Base-by-base conservation (phyloP, 164 flowering plant genomes). In the Tetrastigma voinierianum region DNA sequence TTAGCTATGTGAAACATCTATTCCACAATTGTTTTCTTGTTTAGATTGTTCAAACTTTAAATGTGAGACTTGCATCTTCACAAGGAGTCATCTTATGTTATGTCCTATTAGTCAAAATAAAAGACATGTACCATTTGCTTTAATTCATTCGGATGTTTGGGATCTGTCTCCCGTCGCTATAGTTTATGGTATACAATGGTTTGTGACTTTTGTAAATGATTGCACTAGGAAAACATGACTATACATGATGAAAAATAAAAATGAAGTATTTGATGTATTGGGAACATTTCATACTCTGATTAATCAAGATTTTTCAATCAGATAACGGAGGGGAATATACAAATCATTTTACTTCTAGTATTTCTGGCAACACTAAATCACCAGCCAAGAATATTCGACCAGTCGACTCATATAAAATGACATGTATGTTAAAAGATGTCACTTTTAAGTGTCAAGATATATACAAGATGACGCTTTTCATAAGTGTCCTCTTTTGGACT, bases 321-420 rank as follows among this genome's bases (percentile, higher is more conserved):
- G 44, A 57, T 21, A 57, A 57, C 23, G 60, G 60, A 2, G 3
- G 60, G 32, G 60, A 57, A 57, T 57, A 57, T 57, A 8, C 21
- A n/a, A 57, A 57, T 57, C 32, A 11, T n/a, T n/a, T 10, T 10
- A 12, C 10, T 57, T 57, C 12, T 14, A 20, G 13, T 19, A 19
- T 21, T 57, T 9, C 16, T 21, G 19, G 2, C 60, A 21, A 19
- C 9, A 57, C 4, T 40, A 57, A 10, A 16, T 25, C 10, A 10
- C 23, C 32, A 19, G 19, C 10, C 60, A 57, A 19, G 60, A 57
- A 21, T n/a, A 17, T 11, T n/a, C 60, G 7, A 19, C 16, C 44
- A 7, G 23, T 19, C 60, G 23, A 21, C n/a, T n/a, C n/a, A n/a
- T n/a, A n/a, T n/a, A n/a, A n/a, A n/a, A n/a, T n/a, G n/a, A n/a